Percentiles rank a stretch among this genome's conserved stretches.
These are phyloP conservation scores for Chalaropsis thielavioides DNA, from an alignment of 2,329 filamentous ascomycete species.

Conservation along the genomic window DNA sequence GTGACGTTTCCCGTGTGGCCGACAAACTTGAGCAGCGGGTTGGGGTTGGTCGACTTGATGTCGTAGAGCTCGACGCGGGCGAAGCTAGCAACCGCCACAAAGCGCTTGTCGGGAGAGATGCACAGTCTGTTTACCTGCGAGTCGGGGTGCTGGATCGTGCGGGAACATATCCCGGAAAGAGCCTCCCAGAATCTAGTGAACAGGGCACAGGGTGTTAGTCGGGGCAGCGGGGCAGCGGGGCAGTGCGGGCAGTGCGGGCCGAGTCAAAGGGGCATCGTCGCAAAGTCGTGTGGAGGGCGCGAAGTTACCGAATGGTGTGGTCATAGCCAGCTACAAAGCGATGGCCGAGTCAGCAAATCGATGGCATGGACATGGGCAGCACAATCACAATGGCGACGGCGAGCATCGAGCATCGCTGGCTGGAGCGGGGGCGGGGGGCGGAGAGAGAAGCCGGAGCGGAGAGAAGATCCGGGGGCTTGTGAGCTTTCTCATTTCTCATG, in stretches of 20 bases:
- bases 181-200: constrained; percentile 83
- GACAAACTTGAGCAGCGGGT: constrained; percentile 83
- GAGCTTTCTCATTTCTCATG: too few relatives aligned
- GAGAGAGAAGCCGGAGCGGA: too few relatives aligned
- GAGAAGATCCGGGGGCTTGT: too few relatives aligned
- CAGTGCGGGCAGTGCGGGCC: not conserved
- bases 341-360: not conserved
- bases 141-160: constrained; percentile 94
- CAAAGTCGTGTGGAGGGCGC: not conserved
- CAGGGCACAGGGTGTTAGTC: not conserved
- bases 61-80: constrained; percentile 95
- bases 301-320: constrained; percentile 43
- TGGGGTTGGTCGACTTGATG: constrained; percentile 95
- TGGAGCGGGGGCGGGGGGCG: not conserved
- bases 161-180: constrained; percentile 90
- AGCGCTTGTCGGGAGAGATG: constrained; percentile 96
- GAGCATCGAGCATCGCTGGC: not conserved
- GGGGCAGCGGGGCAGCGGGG: not conserved
- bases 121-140: constrained; percentile 97
- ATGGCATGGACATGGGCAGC: not conserved
- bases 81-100: constrained; percentile 65
- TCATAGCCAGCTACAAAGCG: constrained; percentile 40
- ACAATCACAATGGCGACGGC: not conserved
- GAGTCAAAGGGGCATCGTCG: not conserved
- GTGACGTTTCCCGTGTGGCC: constrained; percentile 94